Conservation (phyloP, 2,329 filamentous ascomycete genomes). For the Neurospora sp. region DNA sequence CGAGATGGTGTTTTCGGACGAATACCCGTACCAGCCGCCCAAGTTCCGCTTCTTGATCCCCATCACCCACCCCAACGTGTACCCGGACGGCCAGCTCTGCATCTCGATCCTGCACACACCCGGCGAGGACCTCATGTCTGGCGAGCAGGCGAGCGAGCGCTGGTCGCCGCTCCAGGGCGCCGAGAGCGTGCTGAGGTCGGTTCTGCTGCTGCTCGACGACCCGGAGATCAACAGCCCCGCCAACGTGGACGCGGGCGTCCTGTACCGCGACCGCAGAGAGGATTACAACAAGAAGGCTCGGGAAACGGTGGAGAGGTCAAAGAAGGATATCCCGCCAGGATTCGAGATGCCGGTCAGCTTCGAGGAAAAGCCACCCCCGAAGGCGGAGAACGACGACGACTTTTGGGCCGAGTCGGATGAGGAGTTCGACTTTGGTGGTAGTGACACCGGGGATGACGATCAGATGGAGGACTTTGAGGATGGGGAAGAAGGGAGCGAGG, state of each 20-base stretch:
- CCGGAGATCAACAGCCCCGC: conserved; percentile 89
- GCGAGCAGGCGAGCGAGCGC: conserved; percentile 79
- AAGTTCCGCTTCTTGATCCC: conserved; percentile 73
- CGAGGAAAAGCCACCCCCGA: conserved; percentile 49
- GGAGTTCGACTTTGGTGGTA: conserved; percentile 69
- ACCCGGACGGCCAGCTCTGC: conserved; percentile 80
- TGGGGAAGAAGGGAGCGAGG: conserved; percentile 46
- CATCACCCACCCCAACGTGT: conserved; percentile 90
- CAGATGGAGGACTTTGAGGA: conserved; percentile 50
- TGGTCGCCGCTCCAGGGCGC: conserved; percentile 93
- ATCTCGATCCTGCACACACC: conserved; percentile 93
- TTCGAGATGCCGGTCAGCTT: conserved; percentile 74
- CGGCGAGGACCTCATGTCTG: conserved; percentile 86
- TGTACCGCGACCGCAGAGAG: conserved; percentile 64
- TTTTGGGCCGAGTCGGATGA: conserved; percentile 74
- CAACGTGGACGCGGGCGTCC: conserved; percentile 85
- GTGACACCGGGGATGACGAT: conserved; percentile 51
- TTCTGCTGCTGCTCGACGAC: conserved; percentile 84
- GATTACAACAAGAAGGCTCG: conserved; percentile 61
- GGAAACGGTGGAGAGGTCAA: conserved; percentile 62
- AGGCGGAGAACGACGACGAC: conserved; percentile 61
- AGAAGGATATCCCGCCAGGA: conserved; percentile 66
- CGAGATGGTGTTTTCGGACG: conserved; percentile 74
- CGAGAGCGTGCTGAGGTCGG: conserved; percentile 87
- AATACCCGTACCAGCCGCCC: conserved; percentile 85